Conservation (phyloP, 495 filamentous ascomycete genomes). For the Penicillium fimorum region DNA sequence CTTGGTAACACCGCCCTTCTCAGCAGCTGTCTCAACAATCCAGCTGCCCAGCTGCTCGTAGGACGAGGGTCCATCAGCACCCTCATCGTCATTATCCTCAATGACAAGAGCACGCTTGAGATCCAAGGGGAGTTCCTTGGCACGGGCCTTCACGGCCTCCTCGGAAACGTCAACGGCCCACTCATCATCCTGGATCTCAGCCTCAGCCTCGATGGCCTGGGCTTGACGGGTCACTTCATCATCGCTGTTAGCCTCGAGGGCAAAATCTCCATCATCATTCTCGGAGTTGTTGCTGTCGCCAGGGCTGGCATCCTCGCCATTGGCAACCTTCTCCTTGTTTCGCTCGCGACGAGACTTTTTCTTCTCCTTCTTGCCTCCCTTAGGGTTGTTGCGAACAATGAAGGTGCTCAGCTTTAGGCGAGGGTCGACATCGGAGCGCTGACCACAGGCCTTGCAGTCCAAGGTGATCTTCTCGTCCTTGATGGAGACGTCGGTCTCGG, state of each 20-base stretch:
- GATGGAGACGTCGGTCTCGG: conserved; percentile 92
- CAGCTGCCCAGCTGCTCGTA: conserved; percentile 94
- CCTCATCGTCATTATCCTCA: conserved; percentile 81
- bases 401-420: conserved; percentile 96
- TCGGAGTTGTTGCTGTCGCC: conserved; percentile 73
- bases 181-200: conserved; percentile 75
- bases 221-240: conserved; percentile 89
- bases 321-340: conserved; percentile 65
- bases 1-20: conserved; percentile 68
- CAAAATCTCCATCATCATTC: conserved; percentile 63
- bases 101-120: conserved; percentile 86
- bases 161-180: conserved; percentile 96
- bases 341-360: conserved; percentile 75
- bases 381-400: conserved; percentile 93
- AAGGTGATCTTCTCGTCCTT: conserved; percentile 86
- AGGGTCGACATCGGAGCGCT: conserved; percentile 83
- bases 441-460: conserved; percentile 98
- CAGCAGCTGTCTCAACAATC: conserved; percentile 72
- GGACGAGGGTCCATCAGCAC: conserved; percentile 74
- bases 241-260: conserved; percentile 77
- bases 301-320: conserved; percentile 69
- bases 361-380: conserved; percentile 95
- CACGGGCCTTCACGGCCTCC: conserved; percentile 91
- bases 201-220: conserved; percentile 63
- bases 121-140: conserved; percentile 83